Evolutionary conservation across 805 yeast species (phyloP).

Genomic region (Zygosaccharomyces siamensis): DNA sequence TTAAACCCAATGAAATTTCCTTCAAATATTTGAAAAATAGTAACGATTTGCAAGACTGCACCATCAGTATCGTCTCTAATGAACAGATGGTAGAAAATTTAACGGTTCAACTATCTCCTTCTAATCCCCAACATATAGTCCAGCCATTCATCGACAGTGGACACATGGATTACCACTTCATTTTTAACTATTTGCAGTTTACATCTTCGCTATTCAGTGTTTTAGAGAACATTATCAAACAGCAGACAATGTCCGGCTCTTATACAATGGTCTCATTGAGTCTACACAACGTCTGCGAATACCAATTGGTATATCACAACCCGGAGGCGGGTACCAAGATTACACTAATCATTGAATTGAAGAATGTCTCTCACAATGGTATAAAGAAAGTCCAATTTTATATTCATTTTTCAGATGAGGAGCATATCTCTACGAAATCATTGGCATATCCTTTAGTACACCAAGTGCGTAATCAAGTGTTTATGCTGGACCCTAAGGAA

Average conservation of each 20-base stretch:
- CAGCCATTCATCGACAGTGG: conserved; percentile 31
- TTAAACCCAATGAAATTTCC: conserved; percentile 33
- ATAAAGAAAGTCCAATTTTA: conserved; percentile 24
- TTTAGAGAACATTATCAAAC: conserved; percentile 18
- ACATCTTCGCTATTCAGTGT: conserved; percentile 30
- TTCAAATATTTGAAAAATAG: conserved; percentile 32
- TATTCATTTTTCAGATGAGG: conserved; percentile 32
- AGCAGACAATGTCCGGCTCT: conserved; percentile 9
- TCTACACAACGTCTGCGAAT: conserved; percentile 30
- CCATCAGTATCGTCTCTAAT: conserved; percentile 28
- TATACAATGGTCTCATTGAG: conserved; percentile 25
- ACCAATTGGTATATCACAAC: conserved; percentile 29
- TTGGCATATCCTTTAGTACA: conserved; percentile 29
- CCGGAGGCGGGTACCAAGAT: conserved; percentile 27
- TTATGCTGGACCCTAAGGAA: conserved; percentile 25
- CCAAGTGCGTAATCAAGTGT: conserved; percentile 28
- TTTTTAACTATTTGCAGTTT: conserved; percentile 35
- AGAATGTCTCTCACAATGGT: conserved; percentile 28
- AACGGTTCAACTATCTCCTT: conserved; percentile 28
- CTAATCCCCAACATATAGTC: conserved; percentile 34
- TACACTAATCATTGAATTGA: conserved; percentile 27
- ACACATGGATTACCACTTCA: conserved; percentile 31
- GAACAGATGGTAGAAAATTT: conserved; percentile 29
- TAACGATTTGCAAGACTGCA: conserved; percentile 30
- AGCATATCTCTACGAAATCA: conserved; percentile 27